Percentiles rank a stretch among this genome's conserved stretches.
Evolutionary conservation across 345 rosid genomes (phyloP).

Genomic region (Lepidium africanum): DNA sequence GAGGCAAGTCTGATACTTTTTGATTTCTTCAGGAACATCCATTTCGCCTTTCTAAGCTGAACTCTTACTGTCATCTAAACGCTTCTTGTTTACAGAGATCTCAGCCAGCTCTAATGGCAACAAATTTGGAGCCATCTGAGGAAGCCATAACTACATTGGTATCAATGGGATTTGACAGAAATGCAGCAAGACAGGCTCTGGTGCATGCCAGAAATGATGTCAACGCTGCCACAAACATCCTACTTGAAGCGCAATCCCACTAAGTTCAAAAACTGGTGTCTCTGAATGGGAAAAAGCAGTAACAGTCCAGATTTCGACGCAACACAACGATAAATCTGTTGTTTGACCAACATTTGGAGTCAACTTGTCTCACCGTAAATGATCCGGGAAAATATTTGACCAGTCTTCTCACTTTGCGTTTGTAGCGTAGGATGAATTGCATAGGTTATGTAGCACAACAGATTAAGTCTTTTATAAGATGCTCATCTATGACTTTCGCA

Average conservation of each 20-base stretch:
- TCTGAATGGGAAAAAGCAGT: conserved; percentile 2
- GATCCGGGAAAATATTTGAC: background rate
- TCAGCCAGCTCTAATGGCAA: conserved; percentile 35
- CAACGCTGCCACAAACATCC: conserved; percentile 82
- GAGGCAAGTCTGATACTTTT: conserved; percentile 44
- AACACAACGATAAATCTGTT: conserved; percentile 1
- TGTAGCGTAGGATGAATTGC: conserved; percentile 1
- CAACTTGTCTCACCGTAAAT: conserved; percentile 1
- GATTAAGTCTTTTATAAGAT: background rate
- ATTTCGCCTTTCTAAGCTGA: background rate
- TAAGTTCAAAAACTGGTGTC: background rate
- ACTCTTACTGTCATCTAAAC: background rate
- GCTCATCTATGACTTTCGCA: background rate
- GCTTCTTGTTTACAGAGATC: conserved; percentile 45
- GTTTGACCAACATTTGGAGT: conserved; percentile 2
- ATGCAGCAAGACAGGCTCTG: conserved; percentile 80
- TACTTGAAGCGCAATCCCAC: conserved; percentile 76
- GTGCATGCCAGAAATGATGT: conserved; percentile 70
- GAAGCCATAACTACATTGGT: conserved; percentile 57
- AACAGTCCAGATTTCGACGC: background rate
- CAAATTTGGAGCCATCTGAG: conserved; percentile 57
- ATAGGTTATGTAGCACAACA: conserved; percentile 20
- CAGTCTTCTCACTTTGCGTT: background rate
- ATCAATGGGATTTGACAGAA: conserved; percentile 89
- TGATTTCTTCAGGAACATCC: background rate